Base-by-base conservation (phyloP, 2,329 filamentous ascomycete species). In the Neofusicoccum umdonicola region DNA sequence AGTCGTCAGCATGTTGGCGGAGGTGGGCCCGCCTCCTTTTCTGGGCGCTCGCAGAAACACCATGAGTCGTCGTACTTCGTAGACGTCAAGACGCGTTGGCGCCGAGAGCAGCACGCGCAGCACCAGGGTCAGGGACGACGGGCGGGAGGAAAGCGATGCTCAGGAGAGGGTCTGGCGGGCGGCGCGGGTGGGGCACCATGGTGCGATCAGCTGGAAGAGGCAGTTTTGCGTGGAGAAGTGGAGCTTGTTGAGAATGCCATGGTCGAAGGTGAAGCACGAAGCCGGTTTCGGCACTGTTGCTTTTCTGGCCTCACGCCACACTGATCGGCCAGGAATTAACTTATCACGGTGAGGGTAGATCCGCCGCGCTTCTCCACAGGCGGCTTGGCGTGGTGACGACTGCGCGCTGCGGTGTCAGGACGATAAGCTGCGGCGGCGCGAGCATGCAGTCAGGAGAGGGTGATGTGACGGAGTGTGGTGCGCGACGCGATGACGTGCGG, bases 311-410 rank as follows among this genome's bases (percentile, higher is more conserved):
- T 60, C 56, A 60, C 41, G 56, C 56, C 56, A 60, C 27, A 41
- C 3, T 42, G 56, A 60, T 60, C 56, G 31, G 42, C 27, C 42
- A 34, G 42, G 22, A 45, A 27, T 27, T 60, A 47, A 37, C 56
- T 60, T 60, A 60, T 60, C 56, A 47, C 42, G 27, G 56, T n/a
- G 56, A 60, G 56, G 56, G 42, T 60, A 60, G 56, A 60, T 60
- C 56, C 56, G 56, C 56, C 37, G 41, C n/a, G 56, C 41, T 47
- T 60, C 56, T 27, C 56, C 56, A 39, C 56, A 47, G 22, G 54
- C 15, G 39, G 22, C 54, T 45, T 44, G 54, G 41, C 39, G 54
- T 19, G 27, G 22, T 34, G 47, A 50, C 47, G 47, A 35, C 22
- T 15, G 22, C 47, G 12, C 7, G 47, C 13, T 34, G 34, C 31